Base-by-base conservation (phyloP, 2,329 filamentous ascomycete species). In the Pseudocercospora pini-densiflorae region DNA sequence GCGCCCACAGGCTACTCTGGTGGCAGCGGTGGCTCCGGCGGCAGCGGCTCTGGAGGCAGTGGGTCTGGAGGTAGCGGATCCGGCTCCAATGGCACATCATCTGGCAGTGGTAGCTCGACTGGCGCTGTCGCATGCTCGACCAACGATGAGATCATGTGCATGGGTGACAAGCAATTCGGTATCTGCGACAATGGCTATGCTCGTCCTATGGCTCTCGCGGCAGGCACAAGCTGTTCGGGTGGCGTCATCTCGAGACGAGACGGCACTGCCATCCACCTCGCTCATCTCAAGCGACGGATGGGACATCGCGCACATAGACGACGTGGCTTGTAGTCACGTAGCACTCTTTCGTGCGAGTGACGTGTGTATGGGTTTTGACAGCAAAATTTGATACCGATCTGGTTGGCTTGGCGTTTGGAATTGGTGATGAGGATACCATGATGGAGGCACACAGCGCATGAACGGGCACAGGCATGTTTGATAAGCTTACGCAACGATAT, bases 151-250 rank as follows among this genome's bases (percentile, higher is more conserved):
- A 70, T 83, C 43, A 74, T 82, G 62, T 83, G 81, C 75, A 79
- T 82, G 47, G 79, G 79, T 53, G 72, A 62, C 66, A 74, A 68
- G 60, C 75, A 79, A 24, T 83, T 78, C 59, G 81, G 80, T 40
- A 72, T 81, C 24, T 83, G 81, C 77, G 77, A 81, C 74, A 64
- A 75, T 40, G 79, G 79, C 33, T 79, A 73, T 61, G 81, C 79
- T 27, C 74, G 81, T 29, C 67, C 78, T 4, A 77, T 79, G 67
- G 70, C 73, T 43, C 75, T 82, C 14, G 76, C 81, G 14, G 68
- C 70, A n/a, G 81, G 81, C 55, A 82, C 78, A 47, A 70, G 72
- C 5, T 83, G 81, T 75, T 71, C 74, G 12, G 73, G 74, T 40
- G 79, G 79, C 57, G 68, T 69, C 27, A 75, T 81, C 40, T 47